Conservation (phyloP, 805 yeast species). For the Lachancea nothofagi region DNA sequence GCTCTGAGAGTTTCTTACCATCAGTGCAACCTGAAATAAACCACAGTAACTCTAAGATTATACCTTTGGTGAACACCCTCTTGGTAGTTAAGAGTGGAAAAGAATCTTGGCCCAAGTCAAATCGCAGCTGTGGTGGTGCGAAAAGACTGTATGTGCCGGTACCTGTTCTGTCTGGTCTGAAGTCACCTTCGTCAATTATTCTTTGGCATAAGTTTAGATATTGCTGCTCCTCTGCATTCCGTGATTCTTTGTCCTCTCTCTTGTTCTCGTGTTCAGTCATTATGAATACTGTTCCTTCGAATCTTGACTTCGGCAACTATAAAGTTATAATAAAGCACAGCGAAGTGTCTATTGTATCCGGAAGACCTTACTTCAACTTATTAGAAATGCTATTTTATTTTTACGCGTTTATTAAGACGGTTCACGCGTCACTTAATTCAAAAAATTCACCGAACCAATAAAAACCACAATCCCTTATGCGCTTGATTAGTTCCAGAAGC, state of each 20-base stretch:
- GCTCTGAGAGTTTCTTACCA: slow-evolving; percentile 67
- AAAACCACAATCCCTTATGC: too few relatives aligned
- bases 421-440: slow-evolving; percentile 1
- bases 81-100: slow-evolving; percentile 93
- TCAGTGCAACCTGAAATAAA: slow-evolving; percentile 87
- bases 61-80: slow-evolving; percentile 83
- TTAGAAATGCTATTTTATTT: not conserved
- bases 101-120: slow-evolving; percentile 60
- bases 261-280: slow-evolving; percentile 4
- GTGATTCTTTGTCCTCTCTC: slow-evolving; percentile 2
- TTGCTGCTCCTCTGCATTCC: slow-evolving; percentile 66
- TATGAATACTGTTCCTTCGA: too few relatives aligned
- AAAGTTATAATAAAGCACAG: too few relatives aligned
- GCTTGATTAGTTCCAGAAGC: too few relatives aligned
- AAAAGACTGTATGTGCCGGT: slow-evolving; percentile 89
- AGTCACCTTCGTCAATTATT: slow-evolving; percentile 81
- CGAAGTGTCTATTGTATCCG: too few relatives aligned
- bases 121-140: slow-evolving; percentile 94
- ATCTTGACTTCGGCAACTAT: too few relatives aligned
- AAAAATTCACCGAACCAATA: not conserved
- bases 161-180: slow-evolving; percentile 93
- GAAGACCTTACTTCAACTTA: too few relatives aligned
- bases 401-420: not conserved
- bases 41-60: slow-evolving; percentile 88
- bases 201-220: slow-evolving; percentile 75